phyloP scores from a whole-genome alignment of 2,329 filamentous ascomycete species.

The Fusarium avenaceum region DNA sequence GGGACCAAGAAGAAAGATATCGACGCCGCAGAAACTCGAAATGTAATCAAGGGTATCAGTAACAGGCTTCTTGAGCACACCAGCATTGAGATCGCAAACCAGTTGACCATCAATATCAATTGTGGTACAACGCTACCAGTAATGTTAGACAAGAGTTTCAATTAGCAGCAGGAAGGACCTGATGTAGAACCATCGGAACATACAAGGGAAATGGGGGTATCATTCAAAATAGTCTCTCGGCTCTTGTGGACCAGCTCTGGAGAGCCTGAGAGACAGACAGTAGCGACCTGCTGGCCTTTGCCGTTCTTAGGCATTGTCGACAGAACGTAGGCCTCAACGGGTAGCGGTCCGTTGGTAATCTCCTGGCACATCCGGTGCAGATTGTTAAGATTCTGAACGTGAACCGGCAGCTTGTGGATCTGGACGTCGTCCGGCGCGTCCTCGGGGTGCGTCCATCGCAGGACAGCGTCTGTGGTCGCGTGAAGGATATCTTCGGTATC shows the following conservation, averaged over 20 bases:
- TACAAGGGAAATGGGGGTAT: constrained; percentile 93
- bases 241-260: constrained; percentile 91
- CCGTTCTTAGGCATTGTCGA: constrained; percentile 82
- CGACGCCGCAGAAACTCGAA: constrained; percentile 89
- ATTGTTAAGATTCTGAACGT: constrained; percentile 85
- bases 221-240: constrained; percentile 88
- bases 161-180: neutral
- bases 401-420: constrained; percentile 91
- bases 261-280: constrained; percentile 90
- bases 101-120: constrained; percentile 94
- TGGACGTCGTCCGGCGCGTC: constrained; percentile 87
- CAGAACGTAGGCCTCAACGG: constrained; percentile 86
- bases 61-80: constrained; percentile 80
- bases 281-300: constrained; percentile 79
- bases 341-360: constrained; percentile 77
- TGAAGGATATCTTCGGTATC: constrained; percentile 96
- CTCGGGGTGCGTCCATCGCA: constrained; percentile 93
- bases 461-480: constrained; percentile 86
- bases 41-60: constrained; percentile 89
- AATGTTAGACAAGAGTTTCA: constrained; percentile 26
- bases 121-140: constrained; percentile 82
- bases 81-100: constrained; percentile 79
- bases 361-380: constrained; percentile 85
- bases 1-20: constrained; percentile 94
- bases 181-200: constrained; percentile 54